Percentiles rank a stretch among this genome's conserved stretches.
Conservation (phyloP, 768 basidiomycete species). For the Clathrus columnatus region DNA sequence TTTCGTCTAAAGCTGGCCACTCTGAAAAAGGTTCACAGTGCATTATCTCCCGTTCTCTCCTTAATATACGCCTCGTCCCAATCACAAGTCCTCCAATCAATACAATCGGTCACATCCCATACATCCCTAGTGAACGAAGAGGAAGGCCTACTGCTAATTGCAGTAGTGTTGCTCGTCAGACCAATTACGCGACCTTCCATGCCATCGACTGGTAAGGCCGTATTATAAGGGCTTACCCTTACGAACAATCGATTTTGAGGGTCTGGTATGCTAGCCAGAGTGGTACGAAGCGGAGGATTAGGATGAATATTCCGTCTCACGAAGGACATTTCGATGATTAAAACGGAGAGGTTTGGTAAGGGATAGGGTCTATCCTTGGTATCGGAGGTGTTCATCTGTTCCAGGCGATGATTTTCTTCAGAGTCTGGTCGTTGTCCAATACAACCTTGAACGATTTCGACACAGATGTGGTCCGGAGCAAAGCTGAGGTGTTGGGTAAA, state of each 20-base stretch:
- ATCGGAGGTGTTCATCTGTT: too few species aligned
- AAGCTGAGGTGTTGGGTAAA: slow-evolving; percentile 8
- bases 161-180: neutral
- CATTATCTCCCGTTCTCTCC: too few species aligned
- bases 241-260: neutral
- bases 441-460: neutral
- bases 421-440: neutral
- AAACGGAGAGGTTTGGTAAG: slow-evolving; percentile 1
- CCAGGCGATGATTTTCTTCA: neutral
- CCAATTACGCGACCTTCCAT: neutral
- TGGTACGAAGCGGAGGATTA: slow-evolving; percentile 1
- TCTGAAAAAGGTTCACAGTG: too few species aligned
- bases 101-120: neutral
- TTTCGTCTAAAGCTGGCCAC: too few species aligned
- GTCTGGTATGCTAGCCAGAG: neutral
- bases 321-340: slow-evolving; percentile 5
- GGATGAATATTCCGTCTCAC: neutral
- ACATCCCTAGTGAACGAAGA: neutral
- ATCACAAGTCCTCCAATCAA: neutral
- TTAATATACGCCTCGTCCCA: neutral
- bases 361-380: neutral
- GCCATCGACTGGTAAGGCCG: neutral
- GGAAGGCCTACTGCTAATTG: neutral
- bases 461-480: neutral
- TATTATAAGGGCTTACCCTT: slow-evolving; percentile 5